Evolutionary conservation across 2,329 filamentous ascomycete genomes (phyloP).

Genomic region (Fusarium sp.): DNA sequence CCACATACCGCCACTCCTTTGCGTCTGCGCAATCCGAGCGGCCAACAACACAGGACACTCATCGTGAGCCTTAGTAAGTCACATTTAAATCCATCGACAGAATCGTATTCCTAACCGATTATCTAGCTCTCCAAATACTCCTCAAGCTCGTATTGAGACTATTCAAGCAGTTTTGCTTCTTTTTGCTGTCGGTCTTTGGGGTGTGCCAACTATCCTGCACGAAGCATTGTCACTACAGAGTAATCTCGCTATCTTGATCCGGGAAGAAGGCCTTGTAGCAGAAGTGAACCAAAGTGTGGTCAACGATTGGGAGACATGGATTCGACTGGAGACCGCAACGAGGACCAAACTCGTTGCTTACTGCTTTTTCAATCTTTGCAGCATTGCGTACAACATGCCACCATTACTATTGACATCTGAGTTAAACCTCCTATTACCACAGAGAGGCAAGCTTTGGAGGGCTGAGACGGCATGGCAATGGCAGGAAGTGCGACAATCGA

Average conservation of each 20-base stretch:
- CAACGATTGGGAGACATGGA: constrained; percentile 70
- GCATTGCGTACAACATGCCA: constrained; percentile 71
- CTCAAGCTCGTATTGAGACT: constrained; percentile 70
- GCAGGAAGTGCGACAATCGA: constrained; percentile 67
- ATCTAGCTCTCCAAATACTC: constrained; percentile 67
- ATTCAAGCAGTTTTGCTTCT: constrained; percentile 73
- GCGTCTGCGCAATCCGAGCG: constrained; percentile 69
- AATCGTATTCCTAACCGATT: constrained; percentile 9
- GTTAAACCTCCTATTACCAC: constrained; percentile 66
- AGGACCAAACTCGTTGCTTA: constrained; percentile 71
- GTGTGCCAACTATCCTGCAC: constrained; percentile 69
- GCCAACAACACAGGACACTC: constrained; percentile 68
- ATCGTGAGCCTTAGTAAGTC: constrained; percentile 70
- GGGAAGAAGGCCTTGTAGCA: constrained; percentile 67
- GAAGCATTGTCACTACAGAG: constrained; percentile 71
- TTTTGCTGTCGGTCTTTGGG: constrained; percentile 71
- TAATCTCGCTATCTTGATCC: constrained; percentile 67
- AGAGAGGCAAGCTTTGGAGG: constrained; percentile 67
- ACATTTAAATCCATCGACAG: background rate
- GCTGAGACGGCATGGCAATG: constrained; percentile 70
- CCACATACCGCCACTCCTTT: constrained; percentile 69
- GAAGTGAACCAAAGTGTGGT: constrained; percentile 60
- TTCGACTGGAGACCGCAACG: constrained; percentile 66
- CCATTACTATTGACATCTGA: constrained; percentile 69
- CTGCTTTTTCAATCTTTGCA: constrained; percentile 73